Conservation (phyloP, 345 rosid genomes). For the Eucalyptus regnans region DNA sequence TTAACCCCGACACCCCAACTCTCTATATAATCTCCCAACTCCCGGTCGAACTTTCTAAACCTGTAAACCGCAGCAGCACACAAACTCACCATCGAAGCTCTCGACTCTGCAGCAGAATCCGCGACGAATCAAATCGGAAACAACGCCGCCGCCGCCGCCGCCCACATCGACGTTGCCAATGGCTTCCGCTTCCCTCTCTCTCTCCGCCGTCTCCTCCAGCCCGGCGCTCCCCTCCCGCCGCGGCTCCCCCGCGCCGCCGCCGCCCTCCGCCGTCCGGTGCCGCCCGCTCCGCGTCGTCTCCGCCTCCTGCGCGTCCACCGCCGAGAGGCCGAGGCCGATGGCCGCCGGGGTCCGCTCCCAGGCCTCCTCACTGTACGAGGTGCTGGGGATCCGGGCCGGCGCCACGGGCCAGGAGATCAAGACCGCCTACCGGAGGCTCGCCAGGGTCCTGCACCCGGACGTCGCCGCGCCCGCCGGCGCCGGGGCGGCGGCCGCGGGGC, state of each 20-base stretch:
- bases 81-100: not conserved
- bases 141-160: not conserved
- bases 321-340: constrained; percentile 14
- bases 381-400: constrained; percentile 43
- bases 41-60: not conserved
- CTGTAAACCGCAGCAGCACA: not conserved
- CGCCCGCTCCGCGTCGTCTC: constrained; percentile 18
- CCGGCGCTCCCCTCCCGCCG: not conserved
- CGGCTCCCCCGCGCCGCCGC: not conserved
- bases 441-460: constrained; percentile 61
- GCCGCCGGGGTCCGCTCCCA: not conserved
- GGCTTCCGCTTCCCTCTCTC: constrained; percentile 8
- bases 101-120: not conserved
- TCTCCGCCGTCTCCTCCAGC: not conserved
- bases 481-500: not conserved
- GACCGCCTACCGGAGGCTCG: constrained; percentile 50
- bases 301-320: constrained; percentile 27
- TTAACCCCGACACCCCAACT: not conserved
- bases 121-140: not conserved
- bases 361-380: constrained; percentile 32
- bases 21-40: not conserved
- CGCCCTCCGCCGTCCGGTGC: constrained; percentile 5
- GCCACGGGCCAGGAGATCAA: constrained; percentile 56
- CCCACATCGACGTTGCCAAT: not conserved
- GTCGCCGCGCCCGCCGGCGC: constrained; percentile 11